These are phyloP conservation scores for Antarctomyces pellizariae DNA, from an alignment of 495 filamentous ascomycete genomes.

Conservation along the genomic window DNA sequence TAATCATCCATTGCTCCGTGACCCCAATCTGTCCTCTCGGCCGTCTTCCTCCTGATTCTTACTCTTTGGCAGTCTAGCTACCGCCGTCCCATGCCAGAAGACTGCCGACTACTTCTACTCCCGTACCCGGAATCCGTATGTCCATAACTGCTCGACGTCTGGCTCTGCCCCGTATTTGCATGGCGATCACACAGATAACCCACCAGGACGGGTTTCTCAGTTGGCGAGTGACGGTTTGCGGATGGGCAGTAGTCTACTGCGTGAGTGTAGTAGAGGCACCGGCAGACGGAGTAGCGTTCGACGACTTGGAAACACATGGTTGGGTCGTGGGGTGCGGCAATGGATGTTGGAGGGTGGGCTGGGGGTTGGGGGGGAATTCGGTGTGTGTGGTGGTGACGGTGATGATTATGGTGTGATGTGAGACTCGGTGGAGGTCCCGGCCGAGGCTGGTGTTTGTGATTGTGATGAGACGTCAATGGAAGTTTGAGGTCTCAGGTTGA, in stretches of 20 bases:
- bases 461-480: too few relatives aligned
- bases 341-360: neutral
- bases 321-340: constrained; percentile 1
- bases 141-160: constrained; percentile 10
- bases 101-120: too few relatives aligned
- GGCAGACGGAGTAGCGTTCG: constrained; percentile 57
- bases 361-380: neutral
- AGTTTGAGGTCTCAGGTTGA: too few relatives aligned
- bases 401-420: constrained; percentile 3
- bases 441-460: neutral
- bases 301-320: constrained; percentile 51
- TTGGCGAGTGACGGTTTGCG: constrained; percentile 42
- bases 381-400: constrained; percentile 1
- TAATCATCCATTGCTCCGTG: too few relatives aligned
- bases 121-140: constrained; percentile 30
- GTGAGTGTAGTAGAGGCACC: constrained; percentile 63
- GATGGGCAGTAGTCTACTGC: constrained; percentile 48
- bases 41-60: too few relatives aligned
- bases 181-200: constrained; percentile 55
- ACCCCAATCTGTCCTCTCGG: too few relatives aligned
- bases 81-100: too few relatives aligned
- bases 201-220: constrained; percentile 55
- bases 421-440: neutral
- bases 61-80: too few relatives aligned
- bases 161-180: constrained; percentile 15